Percentiles rank a stretch among this genome's conserved stretches.
Evolutionary conservation across 257 asterid genomes (phyloP).

Genomic region (Oldenlandia corymbosa): DNA sequence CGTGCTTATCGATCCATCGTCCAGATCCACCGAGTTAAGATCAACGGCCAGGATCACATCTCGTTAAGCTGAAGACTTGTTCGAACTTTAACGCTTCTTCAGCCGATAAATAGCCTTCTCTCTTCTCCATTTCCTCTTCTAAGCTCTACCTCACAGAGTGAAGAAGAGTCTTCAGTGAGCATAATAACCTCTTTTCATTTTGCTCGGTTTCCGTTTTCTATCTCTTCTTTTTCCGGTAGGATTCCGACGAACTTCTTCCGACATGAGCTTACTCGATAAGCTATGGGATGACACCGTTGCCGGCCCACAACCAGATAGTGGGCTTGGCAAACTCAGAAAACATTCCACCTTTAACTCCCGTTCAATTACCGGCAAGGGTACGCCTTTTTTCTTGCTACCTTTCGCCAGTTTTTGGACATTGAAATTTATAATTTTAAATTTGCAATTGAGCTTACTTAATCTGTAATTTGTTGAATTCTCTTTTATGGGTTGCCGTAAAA

Average conservation of each 20-base stretch:
- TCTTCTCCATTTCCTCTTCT: neutral
- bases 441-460: neutral
- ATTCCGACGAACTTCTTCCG: constrained; percentile 7
- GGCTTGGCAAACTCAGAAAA: constrained; percentile 83
- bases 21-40: constrained; percentile 21
- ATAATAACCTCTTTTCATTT: no score
- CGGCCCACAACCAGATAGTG: constrained; percentile 80
- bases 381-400: constrained; percentile 31
- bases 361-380: constrained; percentile 74
- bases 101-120: constrained; percentile 36
- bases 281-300: constrained; percentile 95
- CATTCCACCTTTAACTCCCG: constrained; percentile 51
- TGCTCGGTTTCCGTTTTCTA: no score
- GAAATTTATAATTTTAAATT: neutral
- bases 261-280: constrained; percentile 84
- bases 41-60: constrained; percentile 37
- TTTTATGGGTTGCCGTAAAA: neutral
- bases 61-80: constrained; percentile 17
- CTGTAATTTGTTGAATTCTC: neutral
- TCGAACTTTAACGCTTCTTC: constrained; percentile 29
- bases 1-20: constrained; percentile 41
- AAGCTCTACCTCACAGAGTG: neutral
- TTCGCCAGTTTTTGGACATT: constrained; percentile 17
- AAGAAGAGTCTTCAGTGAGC: no score
- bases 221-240: neutral